Evolutionary conservation across 176 grass and related monocot genomes (phyloP).

Genomic region (Cenchrus purpureus): DNA sequence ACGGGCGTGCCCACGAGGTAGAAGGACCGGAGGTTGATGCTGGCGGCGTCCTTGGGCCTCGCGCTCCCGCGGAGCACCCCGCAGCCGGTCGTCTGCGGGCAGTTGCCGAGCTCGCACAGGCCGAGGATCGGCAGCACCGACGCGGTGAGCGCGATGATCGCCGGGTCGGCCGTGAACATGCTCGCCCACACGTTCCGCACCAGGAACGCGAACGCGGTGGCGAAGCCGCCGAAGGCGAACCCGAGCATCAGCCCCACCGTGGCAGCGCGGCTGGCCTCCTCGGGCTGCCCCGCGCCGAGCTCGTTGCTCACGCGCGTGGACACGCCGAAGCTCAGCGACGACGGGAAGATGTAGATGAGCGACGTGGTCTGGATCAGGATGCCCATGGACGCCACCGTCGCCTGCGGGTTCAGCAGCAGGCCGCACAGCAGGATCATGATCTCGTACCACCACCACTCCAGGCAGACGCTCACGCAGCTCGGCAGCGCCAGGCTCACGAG

Average conservation of each 20-base stretch:
- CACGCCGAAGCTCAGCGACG: constrained; percentile 88
- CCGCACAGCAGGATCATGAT: constrained; percentile 96
- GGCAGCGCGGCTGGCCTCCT: constrained; percentile 64
- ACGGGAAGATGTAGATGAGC: constrained; percentile 96
- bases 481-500: constrained; percentile 67
- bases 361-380: constrained; percentile 95
- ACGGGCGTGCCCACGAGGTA: constrained; percentile 82
- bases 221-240: constrained; percentile 63
- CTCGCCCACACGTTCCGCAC: constrained; percentile 68
- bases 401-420: constrained; percentile 82
- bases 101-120: constrained; percentile 82
- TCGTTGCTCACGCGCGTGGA: constrained; percentile 93
- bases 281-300: constrained; percentile 72
- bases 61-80: constrained; percentile 88
- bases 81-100: constrained; percentile 86
- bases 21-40: constrained; percentile 88
- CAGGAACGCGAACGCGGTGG: constrained; percentile 62
- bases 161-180: constrained; percentile 79
- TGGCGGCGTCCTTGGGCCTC: constrained; percentile 69
- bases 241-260: constrained; percentile 62
- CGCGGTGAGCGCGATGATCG: constrained; percentile 72
- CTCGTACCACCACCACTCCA: constrained; percentile 99
- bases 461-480: constrained; percentile 80
- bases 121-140: constrained; percentile 79
- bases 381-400: constrained; percentile 93